These are phyloP conservation scores for Hanseniaspora guilliermondii DNA, from an alignment of 805 yeast species.

Conservation along the genomic window DNA sequence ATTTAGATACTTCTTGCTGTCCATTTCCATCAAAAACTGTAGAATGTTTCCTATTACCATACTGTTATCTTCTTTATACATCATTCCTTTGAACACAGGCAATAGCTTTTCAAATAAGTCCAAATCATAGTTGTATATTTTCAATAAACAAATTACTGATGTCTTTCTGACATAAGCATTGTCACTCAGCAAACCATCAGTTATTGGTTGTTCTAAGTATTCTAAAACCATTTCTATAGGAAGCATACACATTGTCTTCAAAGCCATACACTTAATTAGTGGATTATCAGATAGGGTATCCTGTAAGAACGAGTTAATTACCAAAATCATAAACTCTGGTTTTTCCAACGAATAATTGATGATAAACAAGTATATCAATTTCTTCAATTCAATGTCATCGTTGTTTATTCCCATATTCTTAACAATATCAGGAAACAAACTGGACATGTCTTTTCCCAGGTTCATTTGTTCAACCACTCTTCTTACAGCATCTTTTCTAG, in stretches of 20 bases:
- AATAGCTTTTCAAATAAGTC: conserved; percentile 57
- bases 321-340: conserved; percentile 90
- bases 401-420: conserved; percentile 87
- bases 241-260: conserved; percentile 97
- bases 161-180: conserved; percentile 96
- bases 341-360: conserved; percentile 96
- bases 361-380: conserved; percentile 80
- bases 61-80: conserved; percentile 73
- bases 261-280: conserved; percentile 85
- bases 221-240: conserved; percentile 92
- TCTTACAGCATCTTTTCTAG: conserved; percentile 92
- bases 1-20: conserved; percentile 24
- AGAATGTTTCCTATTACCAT: conserved; percentile 96
- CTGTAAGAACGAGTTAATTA: conserved; percentile 89
- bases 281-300: conserved; percentile 97
- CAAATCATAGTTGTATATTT: conserved; percentile 70
- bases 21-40: conserved; percentile 69
- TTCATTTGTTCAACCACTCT: conserved; percentile 98
- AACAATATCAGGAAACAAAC: conserved; percentile 87
- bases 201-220: conserved; percentile 81
- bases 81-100: conserved; percentile 42
- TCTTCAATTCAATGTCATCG: conserved; percentile 82
- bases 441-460: conserved; percentile 88
- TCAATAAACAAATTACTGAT: conserved; percentile 94
- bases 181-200: conserved; percentile 75